Evolutionary conservation across 75 land plant genomes (phyloP), one percentile per base, ranked within the genome.

Genomic region (Pinus tabuliformis): DNA sequence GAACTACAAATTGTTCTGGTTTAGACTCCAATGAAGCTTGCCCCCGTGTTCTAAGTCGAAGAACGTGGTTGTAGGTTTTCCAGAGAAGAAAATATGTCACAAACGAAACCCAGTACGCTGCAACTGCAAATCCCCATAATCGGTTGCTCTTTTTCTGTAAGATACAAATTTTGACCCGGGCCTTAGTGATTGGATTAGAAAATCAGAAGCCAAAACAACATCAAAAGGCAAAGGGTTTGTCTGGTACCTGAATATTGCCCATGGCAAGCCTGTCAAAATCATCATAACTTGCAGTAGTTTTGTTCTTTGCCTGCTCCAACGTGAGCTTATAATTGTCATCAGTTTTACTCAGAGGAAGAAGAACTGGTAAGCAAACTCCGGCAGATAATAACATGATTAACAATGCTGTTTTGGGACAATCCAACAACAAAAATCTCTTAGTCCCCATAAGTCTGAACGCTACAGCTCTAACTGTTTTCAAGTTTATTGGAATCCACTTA

Each of bases 51-150:
- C 30, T 89, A 63, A 96, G 77, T 4, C 65, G 61, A 24, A 88
- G 77, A 22, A 92, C 91, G 66, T 83, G 95, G 70, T 87, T 91
- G 80, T 96, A 96, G 2, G 91, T 81, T 58, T 82, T 93, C 91
- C 94, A 92, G 61, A 92, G 62, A 14, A 96, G 73, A 74, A 62
- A 80, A 77, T 86, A 92, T 0, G 90, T 77, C n/a, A 79, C 84
- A 36, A 89, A 37, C 63, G 97, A 87, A 72, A 94, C 87, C 93
- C 95, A 94, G 66, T 90, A 96, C 15, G 77, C 75, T 0, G 77
- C 95, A 54, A 78, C 7, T 13, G 83, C 61, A 73, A 92, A 94
- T 14, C 89, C 93, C 97, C 97, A 96, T 42, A 96, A 62, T 83
- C 92, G 81, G 15, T 57, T 20, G 57, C 81, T 80, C 16, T 59